Conservation (phyloP, 192 early-diverging fungal species). For the Backusella mclennaniae region DNA sequence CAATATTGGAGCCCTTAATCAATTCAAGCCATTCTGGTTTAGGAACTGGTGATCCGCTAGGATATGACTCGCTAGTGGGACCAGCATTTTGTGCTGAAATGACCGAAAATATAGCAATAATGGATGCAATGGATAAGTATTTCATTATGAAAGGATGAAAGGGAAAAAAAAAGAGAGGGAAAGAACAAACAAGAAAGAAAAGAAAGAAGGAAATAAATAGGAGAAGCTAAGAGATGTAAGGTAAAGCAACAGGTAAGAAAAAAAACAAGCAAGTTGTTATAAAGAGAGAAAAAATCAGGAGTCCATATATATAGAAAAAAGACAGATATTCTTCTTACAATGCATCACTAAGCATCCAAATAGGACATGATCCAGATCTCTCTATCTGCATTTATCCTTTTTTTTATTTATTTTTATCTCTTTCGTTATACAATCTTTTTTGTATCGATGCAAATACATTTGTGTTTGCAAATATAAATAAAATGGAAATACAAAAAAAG, state of each 20-base stretch:
- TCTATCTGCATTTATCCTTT: background rate
- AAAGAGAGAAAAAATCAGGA: background rate
- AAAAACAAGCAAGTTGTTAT: background rate
- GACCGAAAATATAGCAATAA: background rate
- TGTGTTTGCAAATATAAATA: background rate
- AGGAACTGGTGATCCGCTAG: slow-evolving; percentile 36
- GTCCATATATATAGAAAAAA: background rate
- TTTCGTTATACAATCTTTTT: background rate
- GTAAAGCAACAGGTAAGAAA: background rate
- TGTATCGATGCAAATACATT: background rate
- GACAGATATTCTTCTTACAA: background rate
- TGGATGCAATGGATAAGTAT: background rate
- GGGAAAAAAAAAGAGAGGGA: background rate
- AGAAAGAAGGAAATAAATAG: background rate
- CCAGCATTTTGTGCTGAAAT: background rate
- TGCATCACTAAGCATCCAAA: slow-evolving; percentile 8
- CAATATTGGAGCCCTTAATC: slow-evolving; percentile 37
- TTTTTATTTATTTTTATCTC: background rate
- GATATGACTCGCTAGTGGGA: slow-evolving; percentile 30
- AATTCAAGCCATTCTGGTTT: slow-evolving; percentile 41
- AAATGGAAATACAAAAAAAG: background rate
- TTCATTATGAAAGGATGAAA: background rate
- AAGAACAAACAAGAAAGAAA: background rate
- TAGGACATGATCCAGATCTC: background rate
- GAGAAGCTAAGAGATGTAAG: background rate